These are phyloP conservation scores for Aspergillus felis DNA, from an alignment of 2,329 filamentous ascomycete species.

Conservation along the genomic window DNA sequence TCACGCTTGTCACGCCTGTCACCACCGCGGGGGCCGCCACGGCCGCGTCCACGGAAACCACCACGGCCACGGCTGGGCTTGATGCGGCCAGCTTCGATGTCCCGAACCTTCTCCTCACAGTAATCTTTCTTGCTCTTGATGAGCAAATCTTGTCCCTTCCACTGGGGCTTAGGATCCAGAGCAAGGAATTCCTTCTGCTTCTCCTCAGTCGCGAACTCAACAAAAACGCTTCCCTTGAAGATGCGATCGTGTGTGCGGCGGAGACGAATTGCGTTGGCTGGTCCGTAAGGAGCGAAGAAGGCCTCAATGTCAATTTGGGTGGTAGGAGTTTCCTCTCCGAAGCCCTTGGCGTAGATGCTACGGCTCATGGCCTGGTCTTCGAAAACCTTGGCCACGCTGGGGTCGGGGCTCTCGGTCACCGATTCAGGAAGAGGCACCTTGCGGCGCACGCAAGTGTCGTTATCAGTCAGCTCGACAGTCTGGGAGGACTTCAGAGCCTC, in stretches of 20 bases:
- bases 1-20: slow-evolving; percentile 38
- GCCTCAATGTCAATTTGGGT: slow-evolving; percentile 93
- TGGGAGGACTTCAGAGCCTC: slow-evolving; percentile 75
- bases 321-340: slow-evolving; percentile 74
- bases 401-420: slow-evolving; percentile 52
- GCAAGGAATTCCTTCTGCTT: slow-evolving; percentile 74
- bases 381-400: slow-evolving; percentile 51
- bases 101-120: slow-evolving; percentile 68
- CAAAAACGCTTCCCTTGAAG: slow-evolving; percentile 97
- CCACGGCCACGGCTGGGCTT: slow-evolving; percentile 49
- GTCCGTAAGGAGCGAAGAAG: slow-evolving; percentile 79
- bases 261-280: slow-evolving; percentile 78
- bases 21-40: slow-evolving; percentile 34
- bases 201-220: slow-evolving; percentile 81
- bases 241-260: slow-evolving; percentile 67
- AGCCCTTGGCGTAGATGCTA: slow-evolving; percentile 90
- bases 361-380: slow-evolving; percentile 65
- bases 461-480: slow-evolving; percentile 68
- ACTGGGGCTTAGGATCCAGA: slow-evolving; percentile 76
- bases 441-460: slow-evolving; percentile 70
- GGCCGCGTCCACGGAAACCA: slow-evolving; percentile 41
- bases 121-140: slow-evolving; percentile 89
- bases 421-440: slow-evolving; percentile 63
- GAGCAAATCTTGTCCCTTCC: slow-evolving; percentile 72
- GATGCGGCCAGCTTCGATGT: slow-evolving; percentile 68